Percentiles rank a stretch among this genome's conserved stretches.
phyloP scores from a whole-genome alignment of 2,329 filamentous ascomycete genomes.

The Fusarium sp. region DNA sequence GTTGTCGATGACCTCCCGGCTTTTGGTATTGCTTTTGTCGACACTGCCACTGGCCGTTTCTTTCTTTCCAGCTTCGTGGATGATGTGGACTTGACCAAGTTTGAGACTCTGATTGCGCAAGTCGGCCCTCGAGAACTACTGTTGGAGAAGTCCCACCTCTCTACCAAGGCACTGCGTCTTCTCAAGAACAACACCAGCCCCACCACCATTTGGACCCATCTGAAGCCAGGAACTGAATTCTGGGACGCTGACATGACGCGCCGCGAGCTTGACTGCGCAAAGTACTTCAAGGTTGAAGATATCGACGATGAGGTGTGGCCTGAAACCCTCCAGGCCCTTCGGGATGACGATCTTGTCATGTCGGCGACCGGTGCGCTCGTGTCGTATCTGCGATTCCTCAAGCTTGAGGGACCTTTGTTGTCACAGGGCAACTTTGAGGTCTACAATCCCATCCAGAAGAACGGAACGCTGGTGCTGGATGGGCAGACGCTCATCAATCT shows the following conservation, averaged over 20 bases:
- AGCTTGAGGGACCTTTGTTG: constrained; percentile 87
- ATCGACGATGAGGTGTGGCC: constrained; percentile 77
- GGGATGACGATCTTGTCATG: constrained; percentile 84
- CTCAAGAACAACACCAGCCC: constrained; percentile 95
- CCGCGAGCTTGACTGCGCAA: constrained; percentile 81
- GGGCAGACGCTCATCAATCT: constrained; percentile 97
- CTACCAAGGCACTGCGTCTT: constrained; percentile 89
- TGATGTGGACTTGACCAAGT: constrained; percentile 92
- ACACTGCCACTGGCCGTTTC: constrained; percentile 95
- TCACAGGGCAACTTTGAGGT: constrained; percentile 90
- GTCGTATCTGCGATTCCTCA: constrained; percentile 86
- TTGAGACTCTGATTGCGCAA: constrained; percentile 96
- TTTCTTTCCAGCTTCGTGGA: constrained; percentile 92
- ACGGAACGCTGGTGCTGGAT: constrained; percentile 91
- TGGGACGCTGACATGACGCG: constrained; percentile 86
- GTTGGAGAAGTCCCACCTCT: constrained; percentile 86
- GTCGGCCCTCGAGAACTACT: constrained; percentile 88
- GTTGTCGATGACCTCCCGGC: constrained; percentile 78
- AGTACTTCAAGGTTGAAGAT: constrained; percentile 77
- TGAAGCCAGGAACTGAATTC: constrained; percentile 89
- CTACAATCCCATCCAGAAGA: constrained; percentile 91
- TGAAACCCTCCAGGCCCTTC: constrained; percentile 74
- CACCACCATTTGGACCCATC: constrained; percentile 93
- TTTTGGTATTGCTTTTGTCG: constrained; percentile 93
- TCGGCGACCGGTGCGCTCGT: constrained; percentile 90